These are phyloP conservation scores for Penicillium sp. DNA, from an alignment of 2,329 filamentous ascomycete genomes.

Conservation along the genomic window DNA sequence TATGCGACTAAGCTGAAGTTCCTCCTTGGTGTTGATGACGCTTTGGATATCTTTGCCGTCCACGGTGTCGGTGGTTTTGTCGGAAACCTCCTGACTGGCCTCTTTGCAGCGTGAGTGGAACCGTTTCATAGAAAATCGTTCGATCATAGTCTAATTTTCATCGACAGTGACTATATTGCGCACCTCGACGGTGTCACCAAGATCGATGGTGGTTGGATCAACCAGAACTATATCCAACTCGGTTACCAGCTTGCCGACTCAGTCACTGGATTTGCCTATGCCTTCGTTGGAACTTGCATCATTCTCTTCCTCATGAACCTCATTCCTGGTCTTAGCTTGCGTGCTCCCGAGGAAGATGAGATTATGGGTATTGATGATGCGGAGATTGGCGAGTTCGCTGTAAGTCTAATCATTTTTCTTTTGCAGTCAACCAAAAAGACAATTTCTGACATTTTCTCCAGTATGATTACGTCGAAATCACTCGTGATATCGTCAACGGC, in stretches of 20 bases:
- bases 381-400: conserved; percentile 89
- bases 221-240: conserved; percentile 79
- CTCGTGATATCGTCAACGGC: conserved; percentile 62
- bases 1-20: conserved; percentile 92
- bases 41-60: conserved; percentile 84
- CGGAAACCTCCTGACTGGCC: conserved; percentile 74
- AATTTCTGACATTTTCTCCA: conserved; percentile 25
- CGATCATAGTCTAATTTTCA: conserved; percentile 10
- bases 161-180: conserved; percentile 70
- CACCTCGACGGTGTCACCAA: conserved; percentile 68
- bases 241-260: conserved; percentile 83
- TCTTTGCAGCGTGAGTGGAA: conserved; percentile 69
- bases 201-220: conserved; percentile 77
- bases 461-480: conserved; percentile 89
- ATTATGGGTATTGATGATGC: conserved; percentile 83
- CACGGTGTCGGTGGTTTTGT: conserved; percentile 76
- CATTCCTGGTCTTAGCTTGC: conserved; percentile 71
- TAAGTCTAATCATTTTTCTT: conserved; percentile 38
- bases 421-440: not conserved
- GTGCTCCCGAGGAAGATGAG: conserved; percentile 74
- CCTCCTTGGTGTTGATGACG: conserved; percentile 75
- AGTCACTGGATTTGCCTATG: conserved; percentile 71
- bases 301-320: conserved; percentile 80
- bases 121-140: not conserved
- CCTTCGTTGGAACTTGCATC: conserved; percentile 72